A percentile compares a stretch with the other conserved stretches of the same genome.
Conservation (phyloP, 805 yeast genomes). For the Schwanniomyces yamadae region DNA sequence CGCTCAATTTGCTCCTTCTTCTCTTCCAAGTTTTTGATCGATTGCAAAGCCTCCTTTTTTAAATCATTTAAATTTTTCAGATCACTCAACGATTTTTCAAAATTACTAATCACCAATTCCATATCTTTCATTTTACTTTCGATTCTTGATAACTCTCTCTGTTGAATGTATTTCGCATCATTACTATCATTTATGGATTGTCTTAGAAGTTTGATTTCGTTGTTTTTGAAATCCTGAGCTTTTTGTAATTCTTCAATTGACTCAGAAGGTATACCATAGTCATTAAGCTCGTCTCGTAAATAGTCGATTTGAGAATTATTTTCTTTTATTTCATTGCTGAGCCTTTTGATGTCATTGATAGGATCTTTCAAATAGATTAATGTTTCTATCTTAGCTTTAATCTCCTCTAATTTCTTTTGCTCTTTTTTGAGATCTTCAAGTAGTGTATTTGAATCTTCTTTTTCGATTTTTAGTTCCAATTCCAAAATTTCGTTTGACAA, state of each 20-base stretch:
- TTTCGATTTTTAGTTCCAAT: slow-evolving; percentile 4
- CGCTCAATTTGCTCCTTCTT: slow-evolving; percentile 8
- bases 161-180: slow-evolving; percentile 45
- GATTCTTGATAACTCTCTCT: slow-evolving; percentile 43
- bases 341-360: slow-evolving; percentile 33
- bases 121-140: slow-evolving; percentile 56
- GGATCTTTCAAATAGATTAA: slow-evolving; percentile 23
- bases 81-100: slow-evolving; percentile 53
- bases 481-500: slow-evolving; percentile 13
- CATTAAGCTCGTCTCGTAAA: slow-evolving; percentile 33
- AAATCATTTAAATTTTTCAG: slow-evolving; percentile 38
- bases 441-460: neutral
- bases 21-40: slow-evolving; percentile 14
- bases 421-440: slow-evolving; percentile 7
- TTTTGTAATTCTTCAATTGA: slow-evolving; percentile 49
- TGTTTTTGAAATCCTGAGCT: slow-evolving; percentile 35
- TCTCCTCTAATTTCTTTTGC: slow-evolving; percentile 5
- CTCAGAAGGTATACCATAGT: slow-evolving; percentile 33
- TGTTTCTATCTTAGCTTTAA: slow-evolving; percentile 8
- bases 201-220: slow-evolving; percentile 43
- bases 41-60: slow-evolving; percentile 32
- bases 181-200: slow-evolving; percentile 21
- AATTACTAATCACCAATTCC: slow-evolving; percentile 48
- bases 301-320: slow-evolving; percentile 24
- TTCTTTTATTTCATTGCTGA: slow-evolving; percentile 27